phyloP scores from a whole-genome alignment of 2,329 filamentous ascomycete species.

The Ophiobolus disseminans region DNA sequence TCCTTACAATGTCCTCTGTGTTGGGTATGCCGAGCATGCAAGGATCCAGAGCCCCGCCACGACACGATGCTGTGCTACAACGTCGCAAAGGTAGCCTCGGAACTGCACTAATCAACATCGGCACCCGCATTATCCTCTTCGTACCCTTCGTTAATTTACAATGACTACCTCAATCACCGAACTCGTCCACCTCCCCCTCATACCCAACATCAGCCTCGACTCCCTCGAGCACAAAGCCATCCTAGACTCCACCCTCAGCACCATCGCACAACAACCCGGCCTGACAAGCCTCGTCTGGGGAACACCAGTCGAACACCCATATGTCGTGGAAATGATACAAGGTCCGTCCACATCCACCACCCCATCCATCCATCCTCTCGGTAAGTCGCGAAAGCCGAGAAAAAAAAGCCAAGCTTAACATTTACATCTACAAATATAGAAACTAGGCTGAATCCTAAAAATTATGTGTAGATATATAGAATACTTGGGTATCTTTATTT shows the following conservation, averaged over 20 bases:
- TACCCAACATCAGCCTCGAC: constrained; percentile 36
- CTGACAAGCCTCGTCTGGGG: constrained; percentile 48
- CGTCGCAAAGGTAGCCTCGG: too few species aligned
- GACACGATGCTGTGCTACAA: too few species aligned
- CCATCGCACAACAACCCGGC: constrained; percentile 48
- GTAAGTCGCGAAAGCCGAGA: too few species aligned
- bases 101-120: too few species aligned
- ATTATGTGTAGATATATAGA: too few species aligned
- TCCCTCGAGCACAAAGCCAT: constrained; percentile 35
- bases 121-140: not conserved
- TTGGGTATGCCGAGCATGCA: too few species aligned
- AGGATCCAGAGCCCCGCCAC: too few species aligned
- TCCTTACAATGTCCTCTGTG: too few species aligned
- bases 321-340: constrained; percentile 48
- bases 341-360: constrained; percentile 49
- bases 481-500: too few species aligned
- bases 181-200: constrained; percentile 49
- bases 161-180: constrained; percentile 47
- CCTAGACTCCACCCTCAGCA: constrained; percentile 42
- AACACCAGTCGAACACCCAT: constrained; percentile 48
- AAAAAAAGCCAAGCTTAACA: too few species aligned
- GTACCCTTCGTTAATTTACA: not conserved
- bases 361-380: not conserved
- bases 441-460: too few species aligned
- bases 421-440: too few species aligned